Evolutionary conservation across 225 moss, liverwort and hornwort species (phyloP).

Genomic region (Bryoerythrophyllum caledonicum): DNA sequence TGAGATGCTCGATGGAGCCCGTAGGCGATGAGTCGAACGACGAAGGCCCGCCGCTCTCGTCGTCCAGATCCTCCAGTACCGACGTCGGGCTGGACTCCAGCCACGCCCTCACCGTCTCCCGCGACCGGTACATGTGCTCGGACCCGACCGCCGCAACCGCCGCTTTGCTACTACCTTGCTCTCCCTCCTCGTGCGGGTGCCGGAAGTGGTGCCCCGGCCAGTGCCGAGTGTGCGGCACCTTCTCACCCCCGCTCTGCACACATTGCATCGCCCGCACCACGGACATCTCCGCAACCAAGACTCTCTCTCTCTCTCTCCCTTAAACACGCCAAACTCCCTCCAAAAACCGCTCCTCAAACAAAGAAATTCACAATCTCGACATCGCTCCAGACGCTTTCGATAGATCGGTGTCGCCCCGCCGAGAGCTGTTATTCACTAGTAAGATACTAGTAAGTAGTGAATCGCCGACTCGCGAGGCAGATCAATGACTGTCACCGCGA

Average conservation of each 20-base stretch:
- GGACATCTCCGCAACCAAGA: conserved; percentile 32
- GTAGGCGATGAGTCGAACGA: conserved; percentile 33
- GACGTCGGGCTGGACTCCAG: conserved; percentile 47
- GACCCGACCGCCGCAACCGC: conserved; percentile 5
- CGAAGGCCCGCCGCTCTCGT: conserved; percentile 29
- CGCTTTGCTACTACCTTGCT: conserved; percentile 10
- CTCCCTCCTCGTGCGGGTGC: conserved; percentile 34
- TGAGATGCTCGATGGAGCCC: conserved; percentile 28
- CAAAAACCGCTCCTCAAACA: background rate
- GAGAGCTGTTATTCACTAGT: background rate
- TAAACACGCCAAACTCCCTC: too few species aligned
- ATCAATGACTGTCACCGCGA: background rate
- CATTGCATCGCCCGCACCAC: conserved; percentile 33
- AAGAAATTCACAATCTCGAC: background rate
- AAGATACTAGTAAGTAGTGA: background rate
- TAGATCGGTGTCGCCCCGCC: background rate
- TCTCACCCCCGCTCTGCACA: conserved; percentile 22
- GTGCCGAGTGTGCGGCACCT: conserved; percentile 14
- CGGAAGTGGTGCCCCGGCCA: conserved; percentile 17
- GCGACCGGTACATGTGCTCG: conserved; percentile 35
- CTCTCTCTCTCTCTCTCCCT: background rate
- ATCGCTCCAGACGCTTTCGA: background rate
- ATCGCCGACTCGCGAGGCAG: too few species aligned
- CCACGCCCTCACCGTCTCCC: conserved; percentile 47
- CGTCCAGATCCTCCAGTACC: conserved; percentile 25